These are phyloP conservation scores for Phytopythium ostracodes DNA, from an alignment of 352 stramenopile species.

Conservation along the genomic window DNA sequence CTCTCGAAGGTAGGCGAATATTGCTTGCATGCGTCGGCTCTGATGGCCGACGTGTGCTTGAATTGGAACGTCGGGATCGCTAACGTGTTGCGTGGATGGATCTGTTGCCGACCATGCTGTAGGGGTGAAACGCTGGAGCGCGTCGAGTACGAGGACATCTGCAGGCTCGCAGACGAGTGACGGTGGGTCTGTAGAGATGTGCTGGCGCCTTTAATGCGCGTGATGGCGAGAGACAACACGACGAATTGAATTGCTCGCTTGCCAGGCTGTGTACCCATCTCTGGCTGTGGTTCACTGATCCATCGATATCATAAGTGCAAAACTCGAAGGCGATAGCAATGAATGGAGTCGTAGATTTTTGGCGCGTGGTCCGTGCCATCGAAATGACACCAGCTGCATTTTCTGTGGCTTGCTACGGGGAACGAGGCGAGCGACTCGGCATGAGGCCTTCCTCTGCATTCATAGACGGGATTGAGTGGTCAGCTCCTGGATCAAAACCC, in stretches of 20 bases:
- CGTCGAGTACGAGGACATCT: conserved; percentile 86
- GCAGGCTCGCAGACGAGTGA: conserved; percentile 50
- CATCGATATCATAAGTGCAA: not conserved
- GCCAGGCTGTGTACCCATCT: not conserved
- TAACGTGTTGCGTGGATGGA: not conserved
- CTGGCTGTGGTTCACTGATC: not conserved
- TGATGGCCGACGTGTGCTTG: not conserved
- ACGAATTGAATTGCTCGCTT: too few species aligned
- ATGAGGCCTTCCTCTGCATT: conserved; percentile 7
- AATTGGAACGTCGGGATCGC: not conserved
- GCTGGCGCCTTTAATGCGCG: too few species aligned
- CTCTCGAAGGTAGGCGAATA: conserved; percentile 38
- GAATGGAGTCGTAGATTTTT: not conserved
- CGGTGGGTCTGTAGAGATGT: not conserved
- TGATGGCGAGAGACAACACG: too few species aligned
- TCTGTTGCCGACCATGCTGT: not conserved
- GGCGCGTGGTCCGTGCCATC: not conserved
- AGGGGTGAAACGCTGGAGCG: conserved; percentile 62
- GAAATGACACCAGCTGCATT: not conserved
- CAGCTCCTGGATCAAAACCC: not conserved
- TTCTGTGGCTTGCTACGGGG: conserved; percentile 10
- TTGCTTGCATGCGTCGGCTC: too few species aligned
- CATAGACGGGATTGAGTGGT: not conserved
- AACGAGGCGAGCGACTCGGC: conserved; percentile 16
- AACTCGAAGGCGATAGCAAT: not conserved